A percentile compares a stretch with the other conserved stretches of the same genome.
Evolutionary conservation across 352 stramenopile species (phyloP).

Genomic region (Phytopythium kandeliae): DNA sequence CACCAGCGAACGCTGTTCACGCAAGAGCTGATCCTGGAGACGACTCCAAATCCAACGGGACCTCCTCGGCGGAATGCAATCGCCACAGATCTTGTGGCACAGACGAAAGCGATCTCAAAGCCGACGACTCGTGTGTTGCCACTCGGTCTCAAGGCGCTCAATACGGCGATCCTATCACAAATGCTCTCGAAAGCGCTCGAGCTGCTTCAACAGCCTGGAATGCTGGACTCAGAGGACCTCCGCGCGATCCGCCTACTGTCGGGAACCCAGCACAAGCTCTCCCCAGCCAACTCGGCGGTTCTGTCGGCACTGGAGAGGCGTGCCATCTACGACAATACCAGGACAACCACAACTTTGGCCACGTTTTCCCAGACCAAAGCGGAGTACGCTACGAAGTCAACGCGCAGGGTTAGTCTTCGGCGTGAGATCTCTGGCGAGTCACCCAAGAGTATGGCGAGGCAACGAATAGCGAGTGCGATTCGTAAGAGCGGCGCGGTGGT

Average conservation of each 20-base stretch:
- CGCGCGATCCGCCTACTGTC: conserved; percentile 21
- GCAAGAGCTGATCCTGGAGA: conserved; percentile 13
- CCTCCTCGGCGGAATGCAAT: conserved; percentile 5
- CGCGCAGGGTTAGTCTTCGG: neutral
- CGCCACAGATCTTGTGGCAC: neutral
- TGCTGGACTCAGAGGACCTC: conserved; percentile 13
- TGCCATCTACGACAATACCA: conserved; percentile 20
- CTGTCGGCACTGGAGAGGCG: conserved; percentile 12
- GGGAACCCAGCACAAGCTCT: conserved; percentile 14
- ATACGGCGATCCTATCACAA: conserved; percentile 5
- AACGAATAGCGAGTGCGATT: neutral
- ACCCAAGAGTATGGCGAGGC: neutral
- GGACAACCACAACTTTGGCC: neutral
- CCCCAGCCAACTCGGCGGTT: conserved; percentile 7
- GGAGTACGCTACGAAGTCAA: conserved; percentile 12
- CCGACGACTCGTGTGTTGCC: neutral
- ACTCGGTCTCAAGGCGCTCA: conserved; percentile 7
- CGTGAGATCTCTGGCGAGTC: neutral
- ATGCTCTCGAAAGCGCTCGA: conserved; percentile 12
- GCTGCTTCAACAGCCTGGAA: conserved; percentile 16
- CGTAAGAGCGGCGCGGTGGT: neutral
- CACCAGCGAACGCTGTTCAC: conserved; percentile 10
- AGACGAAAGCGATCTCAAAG: neutral
- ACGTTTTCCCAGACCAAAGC: conserved; percentile 15
- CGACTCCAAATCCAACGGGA: conserved; percentile 7